phyloP scores from a whole-genome alignment of 2,329 filamentous ascomycete genomes.

The Nothophoma quercina region DNA sequence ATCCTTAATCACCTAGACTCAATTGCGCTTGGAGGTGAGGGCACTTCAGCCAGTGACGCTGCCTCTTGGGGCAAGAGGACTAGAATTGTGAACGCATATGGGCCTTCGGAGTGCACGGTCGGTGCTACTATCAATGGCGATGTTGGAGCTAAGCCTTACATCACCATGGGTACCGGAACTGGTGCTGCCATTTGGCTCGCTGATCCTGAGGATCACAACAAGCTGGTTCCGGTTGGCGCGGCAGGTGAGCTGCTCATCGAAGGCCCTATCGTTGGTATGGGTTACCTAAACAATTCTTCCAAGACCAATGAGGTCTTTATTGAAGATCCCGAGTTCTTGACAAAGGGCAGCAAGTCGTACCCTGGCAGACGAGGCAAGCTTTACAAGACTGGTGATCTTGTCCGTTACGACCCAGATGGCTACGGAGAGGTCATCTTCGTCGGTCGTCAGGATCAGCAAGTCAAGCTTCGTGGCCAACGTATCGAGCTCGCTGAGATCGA shows the following conservation, averaged over 20 bases:
- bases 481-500: conserved; percentile 51
- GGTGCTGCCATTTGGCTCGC: conserved; percentile 51
- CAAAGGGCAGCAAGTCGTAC: conserved; percentile 66
- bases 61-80: conserved; percentile 55
- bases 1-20: conserved; percentile 53
- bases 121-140: conserved; percentile 44
- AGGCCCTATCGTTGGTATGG: conserved; percentile 58
- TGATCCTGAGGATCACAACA: conserved; percentile 50
- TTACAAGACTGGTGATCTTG: conserved; percentile 46
- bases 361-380: conserved; percentile 58
- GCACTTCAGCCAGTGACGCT: conserved; percentile 43
- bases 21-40: conserved; percentile 52
- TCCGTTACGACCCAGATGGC: conserved; percentile 59
- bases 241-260: conserved; percentile 66
- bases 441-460: conserved; percentile 48
- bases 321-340: conserved; percentile 65
- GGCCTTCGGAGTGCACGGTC: conserved; percentile 48
- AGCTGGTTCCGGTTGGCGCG: conserved; percentile 49
- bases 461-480: conserved; percentile 53
- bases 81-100: conserved; percentile 47
- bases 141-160: conserved; percentile 40
- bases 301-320: conserved; percentile 50
- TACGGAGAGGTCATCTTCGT: conserved; percentile 47
- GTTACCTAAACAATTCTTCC: conserved; percentile 46
- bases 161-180: conserved; percentile 49